Evolutionary conservation across 1,284 basidiomycete genomes (phyloP).

Genomic region (Coniophora puteana): DNA sequence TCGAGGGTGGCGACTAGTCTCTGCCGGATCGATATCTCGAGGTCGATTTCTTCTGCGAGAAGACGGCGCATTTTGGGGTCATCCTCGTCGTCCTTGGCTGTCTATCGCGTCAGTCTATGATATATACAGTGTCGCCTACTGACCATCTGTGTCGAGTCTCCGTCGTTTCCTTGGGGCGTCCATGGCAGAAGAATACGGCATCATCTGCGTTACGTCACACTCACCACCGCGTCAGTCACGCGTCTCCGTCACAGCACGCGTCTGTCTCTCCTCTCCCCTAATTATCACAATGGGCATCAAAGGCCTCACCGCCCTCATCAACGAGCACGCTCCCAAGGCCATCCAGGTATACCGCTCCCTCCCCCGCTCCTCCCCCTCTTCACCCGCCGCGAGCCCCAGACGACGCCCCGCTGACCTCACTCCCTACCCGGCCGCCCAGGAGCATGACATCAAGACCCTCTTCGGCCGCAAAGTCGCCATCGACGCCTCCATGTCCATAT

Average conservation of each 20-base stretch:
- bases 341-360: slow-evolving; percentile 51
- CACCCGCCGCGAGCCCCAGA: too few species aligned
- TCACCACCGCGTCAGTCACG: background rate
- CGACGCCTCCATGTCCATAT: slow-evolving; percentile 95
- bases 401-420: background rate
- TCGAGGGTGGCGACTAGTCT: slow-evolving; percentile 53
- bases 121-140: slow-evolving; percentile 5
- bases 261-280: background rate
- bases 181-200: too few species aligned
- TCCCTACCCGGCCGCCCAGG: slow-evolving; percentile 32
- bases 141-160: slow-evolving; percentile 23
- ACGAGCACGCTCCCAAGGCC: slow-evolving; percentile 84
- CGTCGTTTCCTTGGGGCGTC: too few species aligned
- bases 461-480: slow-evolving; percentile 99
- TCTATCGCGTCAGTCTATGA: background rate
- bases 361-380: too few species aligned
- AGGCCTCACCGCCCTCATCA: slow-evolving; percentile 88
- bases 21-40: slow-evolving; percentile 60
- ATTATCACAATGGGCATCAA: slow-evolving; percentile 75
- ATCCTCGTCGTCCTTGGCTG: slow-evolving; percentile 14
- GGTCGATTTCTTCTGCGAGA: slow-evolving; percentile 48
- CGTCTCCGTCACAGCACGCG: background rate
- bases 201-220: background rate
- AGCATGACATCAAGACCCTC: slow-evolving; percentile 95
- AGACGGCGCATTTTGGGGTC: slow-evolving; percentile 15